Base-by-base conservation (phyloP, 2,329 filamentous ascomycete species). In the Sarocladium strictum region DNA sequence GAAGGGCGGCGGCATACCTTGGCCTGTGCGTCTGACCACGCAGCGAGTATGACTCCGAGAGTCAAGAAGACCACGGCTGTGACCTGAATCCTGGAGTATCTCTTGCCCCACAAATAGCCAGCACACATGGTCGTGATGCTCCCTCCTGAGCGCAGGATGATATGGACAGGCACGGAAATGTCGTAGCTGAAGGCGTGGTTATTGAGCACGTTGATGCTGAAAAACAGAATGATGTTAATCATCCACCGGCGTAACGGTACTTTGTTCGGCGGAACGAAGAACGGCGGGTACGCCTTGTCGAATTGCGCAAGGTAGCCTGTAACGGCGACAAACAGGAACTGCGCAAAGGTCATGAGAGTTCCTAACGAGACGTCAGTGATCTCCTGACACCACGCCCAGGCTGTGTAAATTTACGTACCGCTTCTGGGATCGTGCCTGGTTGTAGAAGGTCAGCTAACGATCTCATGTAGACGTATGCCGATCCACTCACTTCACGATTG, bases 131-230 rank as follows among this genome's bases (percentile, higher is more conserved):
- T 97, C 3, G 92, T 95, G 58, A 97, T 95, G 63, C 92, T 96
- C 15, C 94, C 94, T 51, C 93, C 96, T 50, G 92, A 97, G 53
- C 94, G 84, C 27, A 99, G 77, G 61, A 99, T 97, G 63, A 99
- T 99, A 67, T 99, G 94, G 50, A 99, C 85, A 1, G 94, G 94
- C 0, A 99, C 90, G 6, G 91, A 96, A 55, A 99, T 97, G 62
- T 91, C 86, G 73, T 97, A 99, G 58, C 90, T 92, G 69, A 99
- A 99, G 6, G 93, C 94, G 76, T 93, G 93, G 64, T 99, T 99
- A 73, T 99, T 99, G 65, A 99, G 74, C 56, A 97, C 84, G 64
- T 97, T 99, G 72, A 99, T 94, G 58, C 82, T 81, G 68, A 96
- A 94, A 72, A 97, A 97, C 62, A 97, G 81, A 3, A 87, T 75